Base-by-base conservation (phyloP, 73 alveolate species). In the Paramecium biaurelia region DNA sequence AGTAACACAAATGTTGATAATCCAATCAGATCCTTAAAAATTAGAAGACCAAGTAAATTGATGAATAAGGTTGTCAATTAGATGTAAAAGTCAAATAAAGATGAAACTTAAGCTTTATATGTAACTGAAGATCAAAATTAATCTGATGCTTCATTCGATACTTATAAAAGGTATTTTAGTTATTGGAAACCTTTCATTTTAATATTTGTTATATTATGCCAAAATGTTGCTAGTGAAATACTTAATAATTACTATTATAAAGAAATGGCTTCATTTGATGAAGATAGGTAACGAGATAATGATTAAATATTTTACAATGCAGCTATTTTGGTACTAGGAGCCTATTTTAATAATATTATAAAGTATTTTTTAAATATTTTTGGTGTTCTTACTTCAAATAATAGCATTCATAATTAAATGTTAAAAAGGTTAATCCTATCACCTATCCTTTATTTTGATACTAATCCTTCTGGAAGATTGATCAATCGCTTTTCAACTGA, bases 401-500 rank as follows among this genome's bases (percentile, higher is more conserved):
- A 79, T 24, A 43, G 2, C 2, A 89, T 70, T 35, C 94, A 89
- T 30, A 70, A 70, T 43, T 8, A 89, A 47, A 89, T 89, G 94
- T 24, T 89, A 24, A 20, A 88, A 4, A 32, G 90, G 24, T 15
- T 92, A 21, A 49, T 70, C 8, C 42, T 49, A 59, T 76, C 95
- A 18, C 86, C 85, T 15, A 82, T 85, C 26, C 18, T 23, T n/a
- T 93, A 86, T 87, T 93, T 63, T 87, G 96, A 93, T 34, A 93
- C 90, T 23, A 93, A 89, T 59, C 94, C 96, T 0, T 63, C 96
- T 26, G 96, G 96, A 1, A 85, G 96, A 38, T 85, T 93, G 9
- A 43, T 93, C 18, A 93, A 93, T 86, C 85, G 96, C 26, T 93
- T 93, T 74, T 93, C 96, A 28, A 86, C 85, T 9, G 95, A 92